These are phyloP conservation scores for Paralagenidium karlingii DNA, from an alignment of 352 stramenopile species.

Conservation along the genomic window DNA sequence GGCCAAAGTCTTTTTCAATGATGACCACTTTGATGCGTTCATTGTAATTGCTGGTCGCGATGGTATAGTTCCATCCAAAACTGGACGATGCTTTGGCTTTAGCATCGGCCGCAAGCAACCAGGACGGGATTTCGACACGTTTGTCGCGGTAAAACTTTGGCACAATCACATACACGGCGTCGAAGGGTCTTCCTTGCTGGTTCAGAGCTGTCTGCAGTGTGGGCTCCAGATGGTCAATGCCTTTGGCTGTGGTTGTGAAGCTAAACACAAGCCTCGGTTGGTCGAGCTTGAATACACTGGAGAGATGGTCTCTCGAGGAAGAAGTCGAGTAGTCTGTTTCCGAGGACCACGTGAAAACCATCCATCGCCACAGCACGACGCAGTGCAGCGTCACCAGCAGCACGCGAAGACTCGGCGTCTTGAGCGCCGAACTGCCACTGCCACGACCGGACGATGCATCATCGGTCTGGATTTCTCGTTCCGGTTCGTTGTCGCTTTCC, in stretches of 20 bases:
- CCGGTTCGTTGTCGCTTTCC: no score
- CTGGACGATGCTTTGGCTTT: slow-evolving; percentile 7
- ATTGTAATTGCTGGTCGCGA: slow-evolving; percentile 18
- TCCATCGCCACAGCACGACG: no score
- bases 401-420: no score
- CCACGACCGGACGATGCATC: no score
- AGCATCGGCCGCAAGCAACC: slow-evolving; percentile 15
- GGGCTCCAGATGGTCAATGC: slow-evolving; percentile 19
- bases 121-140: slow-evolving; percentile 21
- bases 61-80: slow-evolving; percentile 22
- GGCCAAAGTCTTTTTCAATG: slow-evolving; percentile 37
- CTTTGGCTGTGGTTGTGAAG: slow-evolving; percentile 28
- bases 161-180: slow-evolving; percentile 32
- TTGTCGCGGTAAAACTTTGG: slow-evolving; percentile 20
- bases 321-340: no score
- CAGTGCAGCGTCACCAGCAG: no score
- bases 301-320: no score
- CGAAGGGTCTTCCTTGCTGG: slow-evolving; percentile 25
- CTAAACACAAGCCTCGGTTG: slow-evolving; percentile 36
- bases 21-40: slow-evolving; percentile 17
- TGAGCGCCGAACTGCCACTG: no score
- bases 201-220: slow-evolving; percentile 23
- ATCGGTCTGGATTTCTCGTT: no score
- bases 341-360: no score
- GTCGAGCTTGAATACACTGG: no score